Base-by-base conservation (phyloP, 202 grass and related monocot genomes). In the Schoenoplectus tabernaemontani region DNA sequence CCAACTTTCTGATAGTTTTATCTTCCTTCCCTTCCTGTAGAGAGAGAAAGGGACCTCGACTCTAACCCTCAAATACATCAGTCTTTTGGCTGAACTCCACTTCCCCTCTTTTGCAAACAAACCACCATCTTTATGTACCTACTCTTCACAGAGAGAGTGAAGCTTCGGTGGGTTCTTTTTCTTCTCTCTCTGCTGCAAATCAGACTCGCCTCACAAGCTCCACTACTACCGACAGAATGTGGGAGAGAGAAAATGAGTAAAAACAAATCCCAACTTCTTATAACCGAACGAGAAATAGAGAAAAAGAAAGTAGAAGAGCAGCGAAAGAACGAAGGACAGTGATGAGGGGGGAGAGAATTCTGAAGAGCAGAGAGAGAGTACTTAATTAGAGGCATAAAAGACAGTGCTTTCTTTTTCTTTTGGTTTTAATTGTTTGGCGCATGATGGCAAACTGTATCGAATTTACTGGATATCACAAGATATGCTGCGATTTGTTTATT, bases 401-500 rank as follows among this genome's bases (percentile, higher is more conserved):
- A 65, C 70, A 67, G 44, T 33, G 54, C 66, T 75, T 83, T 75
- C 34, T 67, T 84, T 66, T 65, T 59, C 46, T 56, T 57, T 39
- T 37, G 1, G 13, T 83, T 80, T 83, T 28, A 30, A 56, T 58
- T 46, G 9, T 37, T 63, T 33, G 20, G 30, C 15, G 39, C 33
- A 65, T 74, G 67, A 69, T 50, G 23, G 61, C 60, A 48, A 79
- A 86, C 76, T 85, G 81, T 85, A 89, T 85, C 91, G 89, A 98
- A 94, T 90, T 88, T 47, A 60, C 62, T 85, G 81, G 91, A 92
- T 98, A 88, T 95, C 48, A 82, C 83, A 66, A 89, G 91, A 91
- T 98, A 92, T 88, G 89, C 78, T 41, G 69, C 30, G 57, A 71
- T 80, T 94, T 89, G 89, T 90, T 86, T 86, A 97, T 84, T 53